phyloP scores from a whole-genome alignment of 768 basidiomycete genomes.

The Leccinum longicurvipes region DNA sequence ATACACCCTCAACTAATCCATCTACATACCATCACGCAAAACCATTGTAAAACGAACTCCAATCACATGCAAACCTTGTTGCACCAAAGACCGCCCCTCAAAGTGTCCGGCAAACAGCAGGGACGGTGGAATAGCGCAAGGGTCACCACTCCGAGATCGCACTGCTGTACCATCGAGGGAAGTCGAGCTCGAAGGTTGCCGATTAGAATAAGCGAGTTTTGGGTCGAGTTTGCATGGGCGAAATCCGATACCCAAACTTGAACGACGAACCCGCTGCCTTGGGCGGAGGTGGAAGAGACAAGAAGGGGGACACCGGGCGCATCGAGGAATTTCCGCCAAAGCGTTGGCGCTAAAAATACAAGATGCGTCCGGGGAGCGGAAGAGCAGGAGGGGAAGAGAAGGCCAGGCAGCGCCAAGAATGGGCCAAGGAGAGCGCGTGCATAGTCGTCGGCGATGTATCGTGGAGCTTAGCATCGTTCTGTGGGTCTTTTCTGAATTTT shows the following conservation, averaged over 20 bases:
- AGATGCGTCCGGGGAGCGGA: constrained; percentile 1
- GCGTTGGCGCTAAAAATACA: constrained; percentile 2
- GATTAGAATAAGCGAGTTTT: background rate
- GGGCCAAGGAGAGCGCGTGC: background rate
- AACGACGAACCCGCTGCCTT: background rate
- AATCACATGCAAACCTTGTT: background rate
- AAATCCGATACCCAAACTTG: background rate
- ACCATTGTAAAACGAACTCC: background rate
- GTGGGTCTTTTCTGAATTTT: constrained; percentile 2
- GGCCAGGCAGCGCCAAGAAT: background rate
- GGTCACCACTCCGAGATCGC: background rate
- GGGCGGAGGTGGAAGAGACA: background rate
- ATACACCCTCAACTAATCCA: background rate
- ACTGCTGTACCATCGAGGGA: background rate
- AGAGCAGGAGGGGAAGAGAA: background rate
- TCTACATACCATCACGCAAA: background rate
- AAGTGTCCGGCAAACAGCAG: background rate
- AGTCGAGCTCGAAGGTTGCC: background rate
- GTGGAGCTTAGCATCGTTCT: background rate
- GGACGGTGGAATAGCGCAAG: background rate
- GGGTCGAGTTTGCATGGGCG: background rate
- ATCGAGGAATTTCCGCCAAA: constrained; percentile 6
- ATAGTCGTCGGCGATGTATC: background rate
- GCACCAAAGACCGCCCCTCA: background rate
- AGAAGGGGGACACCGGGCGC: constrained; percentile 1